These are phyloP conservation scores for Pleochaeta shiraiana DNA, from an alignment of 2,329 filamentous ascomycete genomes.

Conservation along the genomic window DNA sequence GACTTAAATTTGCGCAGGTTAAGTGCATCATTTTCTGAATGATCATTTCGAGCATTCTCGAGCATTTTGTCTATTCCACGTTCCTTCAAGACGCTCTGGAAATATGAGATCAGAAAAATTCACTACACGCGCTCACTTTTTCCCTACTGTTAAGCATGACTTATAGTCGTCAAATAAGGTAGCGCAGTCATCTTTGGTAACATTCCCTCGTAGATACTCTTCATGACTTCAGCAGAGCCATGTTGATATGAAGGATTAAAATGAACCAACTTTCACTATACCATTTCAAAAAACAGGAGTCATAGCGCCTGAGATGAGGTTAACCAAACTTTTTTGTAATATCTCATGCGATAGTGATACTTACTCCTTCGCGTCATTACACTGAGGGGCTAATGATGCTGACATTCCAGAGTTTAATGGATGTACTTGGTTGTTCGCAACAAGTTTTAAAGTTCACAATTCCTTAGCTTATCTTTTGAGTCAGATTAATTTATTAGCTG, in stretches of 20 bases:
- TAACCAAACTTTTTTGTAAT: conserved; percentile 7
- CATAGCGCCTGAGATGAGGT: conserved; percentile 47
- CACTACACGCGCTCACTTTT: background rate
- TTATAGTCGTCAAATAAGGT: conserved; percentile 76
- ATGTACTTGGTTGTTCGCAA: background rate
- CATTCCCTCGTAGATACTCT: conserved; percentile 81
- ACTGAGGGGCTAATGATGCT: conserved; percentile 81
- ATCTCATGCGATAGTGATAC: conserved; percentile 15
- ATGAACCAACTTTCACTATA: conserved; percentile 75
- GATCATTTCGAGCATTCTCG: conserved; percentile 74
- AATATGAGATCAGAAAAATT: conserved; percentile 4
- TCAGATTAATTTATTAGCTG: too few species aligned
- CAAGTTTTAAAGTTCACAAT: too few species aligned
- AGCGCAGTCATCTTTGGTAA: conserved; percentile 66
- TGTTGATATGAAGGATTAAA: background rate
- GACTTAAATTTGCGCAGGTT: conserved; percentile 30
- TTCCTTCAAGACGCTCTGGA: conserved; percentile 62
- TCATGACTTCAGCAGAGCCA: conserved; percentile 2
- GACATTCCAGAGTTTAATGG: conserved; percentile 33
- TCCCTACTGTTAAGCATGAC: conserved; percentile 51
- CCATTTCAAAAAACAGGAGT: conserved; percentile 97
- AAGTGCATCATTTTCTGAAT: conserved; percentile 64
- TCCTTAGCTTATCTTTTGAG: too few species aligned
- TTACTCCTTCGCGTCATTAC: conserved; percentile 90
- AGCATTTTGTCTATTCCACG: conserved; percentile 85